Conservation (phyloP, 2,329 filamentous ascomycete species). For the Hypomyces rosellus region DNA sequence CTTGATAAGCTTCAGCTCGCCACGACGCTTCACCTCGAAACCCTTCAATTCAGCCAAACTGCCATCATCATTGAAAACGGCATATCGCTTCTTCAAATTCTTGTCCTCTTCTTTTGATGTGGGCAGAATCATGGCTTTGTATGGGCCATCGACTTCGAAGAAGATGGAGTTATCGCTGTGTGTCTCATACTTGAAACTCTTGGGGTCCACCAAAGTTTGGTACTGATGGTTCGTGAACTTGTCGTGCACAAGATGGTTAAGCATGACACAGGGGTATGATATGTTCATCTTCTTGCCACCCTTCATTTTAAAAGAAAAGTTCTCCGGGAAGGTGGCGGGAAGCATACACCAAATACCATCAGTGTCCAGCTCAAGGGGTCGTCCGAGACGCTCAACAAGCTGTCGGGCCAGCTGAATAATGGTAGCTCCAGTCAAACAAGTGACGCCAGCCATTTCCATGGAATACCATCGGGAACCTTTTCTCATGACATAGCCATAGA, state of each 20-base stretch:
- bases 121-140: slow-evolving; percentile 93
- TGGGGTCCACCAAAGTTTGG: slow-evolving; percentile 75
- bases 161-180: slow-evolving; percentile 99
- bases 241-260: slow-evolving; percentile 93
- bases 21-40: slow-evolving; percentile 94
- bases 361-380: slow-evolving; percentile 90
- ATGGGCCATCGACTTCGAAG: slow-evolving; percentile 97
- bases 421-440: slow-evolving; percentile 88
- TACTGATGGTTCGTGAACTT: slow-evolving; percentile 98
- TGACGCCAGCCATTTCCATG: slow-evolving; percentile 98
- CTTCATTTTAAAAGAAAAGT: slow-evolving; percentile 89
- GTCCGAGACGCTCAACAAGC: slow-evolving; percentile 85
- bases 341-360: slow-evolving; percentile 99
- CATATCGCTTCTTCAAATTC: slow-evolving; percentile 98
- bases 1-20: slow-evolving; percentile 98
- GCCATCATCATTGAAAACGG: slow-evolving; percentile 97
- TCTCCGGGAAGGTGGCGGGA: slow-evolving; percentile 91
- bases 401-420: slow-evolving; percentile 97
- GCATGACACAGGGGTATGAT: slow-evolving; percentile 97
- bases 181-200: slow-evolving; percentile 85
- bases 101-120: slow-evolving; percentile 99
- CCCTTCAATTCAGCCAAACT: slow-evolving; percentile 93
- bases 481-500: slow-evolving; percentile 99
- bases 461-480: slow-evolving; percentile 99
- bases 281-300: slow-evolving; percentile 96